Base-by-base conservation (phyloP, 192 early-diverging fungal genomes). In the Radiomyces spectabilis region DNA sequence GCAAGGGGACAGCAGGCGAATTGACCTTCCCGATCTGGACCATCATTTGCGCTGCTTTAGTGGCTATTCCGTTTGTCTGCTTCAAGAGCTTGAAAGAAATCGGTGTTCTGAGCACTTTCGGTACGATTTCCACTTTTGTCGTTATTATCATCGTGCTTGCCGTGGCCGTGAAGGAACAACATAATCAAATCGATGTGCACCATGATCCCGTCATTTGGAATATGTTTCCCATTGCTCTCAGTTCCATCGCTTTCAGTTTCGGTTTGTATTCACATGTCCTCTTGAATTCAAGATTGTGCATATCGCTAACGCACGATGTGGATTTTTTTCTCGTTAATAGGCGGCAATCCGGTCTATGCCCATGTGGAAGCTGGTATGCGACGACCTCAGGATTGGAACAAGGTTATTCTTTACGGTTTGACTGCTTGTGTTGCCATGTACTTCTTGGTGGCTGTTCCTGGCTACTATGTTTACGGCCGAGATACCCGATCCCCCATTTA, bases 61-160 rank as follows among this genome's bases (percentile, higher is more conserved):
- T 89, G 18, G 75, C 78, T 69, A 50, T 83, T 3, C 87, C 87
- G 1, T 78, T 88, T 42, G 71, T 89, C 10, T 61, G 69, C 12
- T 75, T 87, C 19, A 89, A 86, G 64, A 73, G 80, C 6, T 82
- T 92, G 77, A 83, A 84, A 35, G 89, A 92, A 67, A 77, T 89
- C 5, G 86, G 85, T 16, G 50, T 86, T 25, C 46, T 83, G 47
- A 81, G 81, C 48, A 71, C 82, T 24, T 78, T 86, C 41, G 89
- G 86, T 6, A 77, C 82, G 12, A 34, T 82, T 13, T 82, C 89
- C 0, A 86, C 89, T 0, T 39, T 92, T 2, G 58, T 81, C 5
- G 84, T 87, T 0, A 80, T 89, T 31, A 34, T 74, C n/a, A 76
- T 87, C 19, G 77, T 83, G 0, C 57, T 85, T 4, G 66, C 72